phyloP scores from a whole-genome alignment of 2,329 filamentous ascomycete genomes.

The Neopestalotiopsis clavispora region DNA sequence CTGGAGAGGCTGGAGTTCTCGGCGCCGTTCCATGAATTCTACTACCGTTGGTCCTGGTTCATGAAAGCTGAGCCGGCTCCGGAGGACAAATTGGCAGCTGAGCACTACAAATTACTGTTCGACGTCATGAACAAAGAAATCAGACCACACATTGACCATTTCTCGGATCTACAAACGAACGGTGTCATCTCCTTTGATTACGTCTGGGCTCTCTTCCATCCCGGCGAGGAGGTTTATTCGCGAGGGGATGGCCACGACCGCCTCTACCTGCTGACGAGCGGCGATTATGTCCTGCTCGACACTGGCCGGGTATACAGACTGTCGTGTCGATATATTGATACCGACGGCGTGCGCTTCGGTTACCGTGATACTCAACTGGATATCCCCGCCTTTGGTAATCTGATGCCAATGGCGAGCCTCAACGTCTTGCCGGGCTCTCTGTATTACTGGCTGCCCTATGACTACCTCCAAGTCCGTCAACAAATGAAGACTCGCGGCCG shows the following conservation, averaged over 20 bases:
- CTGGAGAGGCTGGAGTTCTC: constrained; percentile 66
- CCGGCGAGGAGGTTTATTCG: constrained; percentile 36
- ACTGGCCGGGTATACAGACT: constrained; percentile 46
- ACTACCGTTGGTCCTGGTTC: constrained; percentile 66
- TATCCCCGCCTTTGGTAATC: no score
- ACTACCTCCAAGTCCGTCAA: no score
- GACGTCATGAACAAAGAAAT: constrained; percentile 56
- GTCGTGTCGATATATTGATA: constrained; percentile 49
- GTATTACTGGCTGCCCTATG: no score
- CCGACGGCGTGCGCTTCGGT: constrained; percentile 53
- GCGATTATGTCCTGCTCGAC: constrained; percentile 41
- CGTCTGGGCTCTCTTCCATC: constrained; percentile 59
- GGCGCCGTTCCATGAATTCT: constrained; percentile 66
- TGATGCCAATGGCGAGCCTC: no score
- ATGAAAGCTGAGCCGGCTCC: constrained; percentile 42
- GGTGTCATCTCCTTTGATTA: constrained; percentile 58
- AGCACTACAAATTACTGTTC: constrained; percentile 52
- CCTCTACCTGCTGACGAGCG: constrained; percentile 44
- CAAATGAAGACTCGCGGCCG: no score
- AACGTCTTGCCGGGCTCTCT: no score
- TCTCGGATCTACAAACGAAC: constrained; percentile 56
- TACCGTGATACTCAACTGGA: not conserved
- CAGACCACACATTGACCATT: constrained; percentile 51
- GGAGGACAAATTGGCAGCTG: constrained; percentile 47
- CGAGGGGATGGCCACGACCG: constrained; percentile 43